These are phyloP conservation scores for Pythium dissimile DNA, from an alignment of 352 stramenopile genomes.

Conservation along the genomic window DNA sequence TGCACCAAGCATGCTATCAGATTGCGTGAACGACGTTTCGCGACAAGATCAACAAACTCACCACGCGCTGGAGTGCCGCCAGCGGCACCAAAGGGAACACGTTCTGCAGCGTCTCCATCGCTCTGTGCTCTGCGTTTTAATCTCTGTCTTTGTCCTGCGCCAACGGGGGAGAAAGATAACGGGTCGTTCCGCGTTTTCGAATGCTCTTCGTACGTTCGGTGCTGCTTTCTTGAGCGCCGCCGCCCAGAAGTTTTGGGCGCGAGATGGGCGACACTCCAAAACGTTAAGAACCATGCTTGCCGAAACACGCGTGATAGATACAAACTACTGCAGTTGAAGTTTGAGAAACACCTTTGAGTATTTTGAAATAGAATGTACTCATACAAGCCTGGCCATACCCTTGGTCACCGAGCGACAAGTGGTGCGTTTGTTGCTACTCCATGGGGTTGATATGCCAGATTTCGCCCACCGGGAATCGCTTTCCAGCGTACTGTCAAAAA, in stretches of 20 bases:
- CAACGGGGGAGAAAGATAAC: no score
- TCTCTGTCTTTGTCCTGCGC: not conserved
- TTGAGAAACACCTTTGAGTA: not conserved
- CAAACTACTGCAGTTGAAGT: conserved; percentile 14
- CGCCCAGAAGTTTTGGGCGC: not conserved
- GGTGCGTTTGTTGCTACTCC: not conserved
- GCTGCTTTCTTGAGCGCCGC: no score
- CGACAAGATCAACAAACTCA: conserved; percentile 5
- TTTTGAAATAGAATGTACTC: conserved; percentile 6
- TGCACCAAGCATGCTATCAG: no score
- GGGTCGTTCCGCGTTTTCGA: no score
- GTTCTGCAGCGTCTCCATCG: conserved; percentile 29
- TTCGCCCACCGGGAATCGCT: not conserved
- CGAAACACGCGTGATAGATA: conserved; percentile 11
- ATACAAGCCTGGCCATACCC: no score
- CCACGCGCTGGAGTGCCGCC: conserved; percentile 31
- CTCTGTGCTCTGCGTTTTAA: not conserved
- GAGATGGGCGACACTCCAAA: not conserved
- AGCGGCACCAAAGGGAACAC: conserved; percentile 31
- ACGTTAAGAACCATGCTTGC: conserved; percentile 15
- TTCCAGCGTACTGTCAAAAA: conserved; percentile 23
- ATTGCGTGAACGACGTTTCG: conserved; percentile 20
- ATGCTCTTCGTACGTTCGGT: no score
- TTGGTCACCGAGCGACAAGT: not conserved
- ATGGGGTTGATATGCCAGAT: conserved; percentile 26